Percentiles rank a stretch among this genome's conserved stretches.
Evolutionary conservation across 495 filamentous ascomycete genomes (phyloP).

Genomic region (Penicillium simplicissimum): DNA sequence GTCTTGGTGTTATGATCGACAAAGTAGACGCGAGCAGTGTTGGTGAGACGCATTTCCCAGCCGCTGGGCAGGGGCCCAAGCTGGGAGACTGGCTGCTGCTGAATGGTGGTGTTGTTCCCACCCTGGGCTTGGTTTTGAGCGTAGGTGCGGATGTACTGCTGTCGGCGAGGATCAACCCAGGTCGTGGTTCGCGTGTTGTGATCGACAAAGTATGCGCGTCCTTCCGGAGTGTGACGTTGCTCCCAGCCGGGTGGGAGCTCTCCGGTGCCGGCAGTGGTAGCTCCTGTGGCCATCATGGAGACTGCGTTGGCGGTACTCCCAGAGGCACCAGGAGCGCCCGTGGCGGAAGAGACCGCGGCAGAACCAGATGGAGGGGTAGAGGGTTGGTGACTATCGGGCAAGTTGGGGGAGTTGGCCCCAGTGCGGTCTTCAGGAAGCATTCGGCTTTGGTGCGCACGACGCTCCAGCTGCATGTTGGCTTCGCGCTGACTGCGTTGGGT

Average conservation of each 20-base stretch:
- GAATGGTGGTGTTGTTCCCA: constrained; percentile 78
- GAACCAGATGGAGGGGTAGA: constrained; percentile 48
- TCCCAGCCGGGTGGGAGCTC: constrained; percentile 97
- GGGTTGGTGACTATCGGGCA: constrained; percentile 61
- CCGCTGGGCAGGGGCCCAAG: constrained; percentile 95
- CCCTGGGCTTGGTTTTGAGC: constrained; percentile 63
- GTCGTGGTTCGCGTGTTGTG: constrained; percentile 98
- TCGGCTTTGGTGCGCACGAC: constrained; percentile 89
- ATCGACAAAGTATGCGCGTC: constrained; percentile 96
- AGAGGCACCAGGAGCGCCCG: constrained; percentile 43
- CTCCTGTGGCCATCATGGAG: constrained; percentile 91
- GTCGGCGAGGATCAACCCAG: constrained; percentile 97
- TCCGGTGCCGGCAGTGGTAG: constrained; percentile 90
- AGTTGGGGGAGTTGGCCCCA: constrained; percentile 86
- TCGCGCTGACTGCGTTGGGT: constrained; percentile 77
- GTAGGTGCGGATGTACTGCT: constrained; percentile 98
- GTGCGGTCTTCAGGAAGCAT: constrained; percentile 96
- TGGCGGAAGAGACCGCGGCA: constrained; percentile 10
- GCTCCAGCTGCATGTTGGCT: constrained; percentile 86
- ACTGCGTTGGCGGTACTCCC: constrained; percentile 53
- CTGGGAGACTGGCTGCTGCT: constrained; percentile 97
- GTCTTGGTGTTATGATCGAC: constrained; percentile 99
- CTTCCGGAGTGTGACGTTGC: constrained; percentile 91
- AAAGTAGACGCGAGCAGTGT: constrained; percentile 97
- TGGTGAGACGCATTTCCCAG: constrained; percentile 99